Evolutionary conservation across 441 rosid species (phyloP).

Genomic region (Corymbia citriodora): DNA sequence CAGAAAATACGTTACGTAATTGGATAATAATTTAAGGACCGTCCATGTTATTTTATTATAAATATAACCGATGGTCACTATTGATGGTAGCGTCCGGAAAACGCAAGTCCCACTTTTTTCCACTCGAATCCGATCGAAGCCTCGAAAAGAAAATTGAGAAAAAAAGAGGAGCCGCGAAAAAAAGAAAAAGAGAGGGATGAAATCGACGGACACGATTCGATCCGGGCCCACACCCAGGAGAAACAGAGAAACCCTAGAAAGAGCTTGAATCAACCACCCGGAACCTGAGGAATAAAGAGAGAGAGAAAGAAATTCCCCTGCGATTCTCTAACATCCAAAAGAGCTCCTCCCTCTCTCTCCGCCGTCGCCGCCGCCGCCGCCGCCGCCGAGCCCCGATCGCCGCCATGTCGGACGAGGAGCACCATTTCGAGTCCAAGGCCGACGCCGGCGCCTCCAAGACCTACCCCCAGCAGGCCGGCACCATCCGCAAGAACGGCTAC

Average conservation of each 20-base stretch:
- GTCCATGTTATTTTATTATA: too few relatives aligned
- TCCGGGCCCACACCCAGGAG: background rate
- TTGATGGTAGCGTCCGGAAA: background rate
- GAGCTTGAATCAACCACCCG: background rate
- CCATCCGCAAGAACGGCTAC: conserved; percentile 18
- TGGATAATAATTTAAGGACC: background rate
- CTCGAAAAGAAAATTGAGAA: background rate
- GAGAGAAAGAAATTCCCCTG: background rate
- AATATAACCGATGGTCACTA: background rate
- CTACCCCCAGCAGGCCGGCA: conserved; percentile 13
- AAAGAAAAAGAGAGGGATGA: background rate
- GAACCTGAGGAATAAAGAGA: background rate
- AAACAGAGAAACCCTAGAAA: background rate
- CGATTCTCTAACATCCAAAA: background rate
- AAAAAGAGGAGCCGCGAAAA: background rate
- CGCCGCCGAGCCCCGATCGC: background rate
- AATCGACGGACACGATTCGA: background rate
- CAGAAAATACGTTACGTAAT: background rate
- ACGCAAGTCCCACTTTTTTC: background rate
- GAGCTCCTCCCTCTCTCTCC: background rate
- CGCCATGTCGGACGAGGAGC: conserved; percentile 16
- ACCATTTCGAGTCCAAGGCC: conserved; percentile 14
- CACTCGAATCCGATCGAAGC: background rate
- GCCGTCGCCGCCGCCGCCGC: background rate
- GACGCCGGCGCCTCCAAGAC: conserved; percentile 17